Evolutionary conservation across 2,329 filamentous ascomycete genomes (phyloP).

Genomic region (Fusarium neocosmosporiellum): DNA sequence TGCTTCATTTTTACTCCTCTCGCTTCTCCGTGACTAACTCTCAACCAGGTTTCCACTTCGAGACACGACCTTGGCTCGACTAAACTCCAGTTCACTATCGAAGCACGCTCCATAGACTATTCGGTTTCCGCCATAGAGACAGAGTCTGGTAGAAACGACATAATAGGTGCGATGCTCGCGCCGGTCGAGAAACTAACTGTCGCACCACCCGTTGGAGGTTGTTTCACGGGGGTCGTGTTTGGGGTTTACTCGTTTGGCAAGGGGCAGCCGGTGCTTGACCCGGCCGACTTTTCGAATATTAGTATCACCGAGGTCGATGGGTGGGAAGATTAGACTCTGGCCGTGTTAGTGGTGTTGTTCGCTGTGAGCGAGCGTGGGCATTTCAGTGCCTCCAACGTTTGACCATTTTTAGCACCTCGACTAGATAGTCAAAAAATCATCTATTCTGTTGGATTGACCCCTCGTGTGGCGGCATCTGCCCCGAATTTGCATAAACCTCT

Average conservation of each 20-base stretch:
- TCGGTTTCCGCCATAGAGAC: not conserved
- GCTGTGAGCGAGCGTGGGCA: too few relatives aligned
- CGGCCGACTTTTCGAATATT: slow-evolving; percentile 29
- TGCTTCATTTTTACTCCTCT: accelerated
- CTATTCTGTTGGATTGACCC: too few relatives aligned
- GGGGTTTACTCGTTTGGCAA: slow-evolving; percentile 37
- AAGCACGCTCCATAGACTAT: slow-evolving; percentile 9
- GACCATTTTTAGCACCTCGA: too few relatives aligned
- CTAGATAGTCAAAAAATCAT: too few relatives aligned
- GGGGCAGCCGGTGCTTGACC: slow-evolving; percentile 34
- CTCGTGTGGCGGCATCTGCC: too few relatives aligned
- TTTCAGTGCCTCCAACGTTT: too few relatives aligned
- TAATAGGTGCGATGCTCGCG: not conserved
- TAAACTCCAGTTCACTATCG: not conserved
- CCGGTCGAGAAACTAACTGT: slow-evolving; percentile 10
- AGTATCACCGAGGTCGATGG: not conserved
- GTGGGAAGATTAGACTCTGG: too few relatives aligned
- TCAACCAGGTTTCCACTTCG: not conserved
- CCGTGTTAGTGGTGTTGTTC: too few relatives aligned
- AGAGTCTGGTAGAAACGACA: not conserved
- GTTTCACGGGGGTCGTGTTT: slow-evolving; percentile 39
- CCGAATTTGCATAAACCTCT: too few relatives aligned
- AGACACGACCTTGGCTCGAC: not conserved
- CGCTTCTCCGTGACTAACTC: not conserved
- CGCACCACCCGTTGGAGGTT: slow-evolving; percentile 31